Percentiles rank a stretch among this genome's conserved stretches.
Conservation (phyloP, 2,329 filamentous ascomycete genomes). For the Tolypocladium ovalisporum region DNA sequence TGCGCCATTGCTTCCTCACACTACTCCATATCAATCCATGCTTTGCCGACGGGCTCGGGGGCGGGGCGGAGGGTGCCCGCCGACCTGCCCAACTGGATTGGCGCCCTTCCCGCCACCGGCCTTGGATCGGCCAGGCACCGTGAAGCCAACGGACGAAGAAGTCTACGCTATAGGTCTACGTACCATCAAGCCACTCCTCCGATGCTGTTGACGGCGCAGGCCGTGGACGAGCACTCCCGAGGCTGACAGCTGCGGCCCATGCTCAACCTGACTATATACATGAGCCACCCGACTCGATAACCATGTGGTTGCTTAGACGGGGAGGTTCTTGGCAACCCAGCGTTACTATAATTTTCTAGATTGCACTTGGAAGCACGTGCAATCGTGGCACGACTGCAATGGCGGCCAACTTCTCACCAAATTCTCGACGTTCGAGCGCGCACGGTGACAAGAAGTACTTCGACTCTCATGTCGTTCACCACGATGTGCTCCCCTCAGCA, state of each 20-base stretch:
- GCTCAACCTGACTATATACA: not conserved
- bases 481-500: slow-evolving; percentile 2
- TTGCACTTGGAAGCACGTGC: not conserved
- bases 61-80: no score
- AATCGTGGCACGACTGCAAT: not conserved
- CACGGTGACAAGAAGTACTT: not conserved
- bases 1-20: no score
- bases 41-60: no score
- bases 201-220: not conserved
- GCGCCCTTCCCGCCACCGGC: not conserved
- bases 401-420: no score
- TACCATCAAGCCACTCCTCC: not conserved
- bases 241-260: no score
- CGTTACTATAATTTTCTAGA: not conserved
- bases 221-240: not conserved
- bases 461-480: not conserved
- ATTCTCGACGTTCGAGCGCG: not conserved
- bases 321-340: not conserved
- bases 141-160: not conserved
- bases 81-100: not conserved
- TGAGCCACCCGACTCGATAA: not conserved
- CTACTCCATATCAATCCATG: no score
- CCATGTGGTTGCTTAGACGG: not conserved
- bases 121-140: not conserved
- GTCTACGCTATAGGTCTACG: no score